These are phyloP conservation scores for Kazachstania martiniae DNA, from an alignment of 805 yeast species.

Conservation along the genomic window DNA sequence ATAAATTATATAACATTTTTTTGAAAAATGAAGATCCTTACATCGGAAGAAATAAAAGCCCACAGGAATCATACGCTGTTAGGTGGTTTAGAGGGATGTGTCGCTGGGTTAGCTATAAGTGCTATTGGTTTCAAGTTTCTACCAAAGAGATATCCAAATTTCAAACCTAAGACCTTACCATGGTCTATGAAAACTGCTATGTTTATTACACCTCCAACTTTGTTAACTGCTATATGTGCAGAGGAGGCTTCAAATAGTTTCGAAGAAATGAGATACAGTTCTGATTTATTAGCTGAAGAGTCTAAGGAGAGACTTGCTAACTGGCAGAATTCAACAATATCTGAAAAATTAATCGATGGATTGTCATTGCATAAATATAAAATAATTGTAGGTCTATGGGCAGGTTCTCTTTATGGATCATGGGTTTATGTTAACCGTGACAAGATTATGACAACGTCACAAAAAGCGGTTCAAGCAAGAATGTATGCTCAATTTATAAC, in stretches of 20 bases:
- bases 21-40: constrained; percentile 54
- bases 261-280: constrained; percentile 50
- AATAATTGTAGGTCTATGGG: constrained; percentile 67
- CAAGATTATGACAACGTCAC: constrained; percentile 61
- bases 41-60: constrained; percentile 55
- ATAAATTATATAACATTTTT: too few relatives aligned
- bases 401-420: constrained; percentile 68
- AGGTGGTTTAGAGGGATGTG: constrained; percentile 55
- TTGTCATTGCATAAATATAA: constrained; percentile 50
- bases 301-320: constrained; percentile 36
- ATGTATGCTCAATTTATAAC: constrained; percentile 84
- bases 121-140: constrained; percentile 42
- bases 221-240: constrained; percentile 50
- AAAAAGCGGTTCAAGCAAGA: constrained; percentile 79
- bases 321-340: constrained; percentile 40
- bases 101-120: constrained; percentile 47
- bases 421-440: constrained; percentile 67
- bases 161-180: constrained; percentile 33
- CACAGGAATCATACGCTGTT: constrained; percentile 46
- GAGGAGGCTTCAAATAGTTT: constrained; percentile 62
- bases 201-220: constrained; percentile 57
- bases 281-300: constrained; percentile 30
- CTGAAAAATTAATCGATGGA: constrained; percentile 40
- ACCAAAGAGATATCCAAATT: constrained; percentile 36
- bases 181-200: constrained; percentile 54